These are phyloP conservation scores for Rhizophlyctis rosea DNA, from an alignment of 192 early-diverging fungal genomes.

Conservation along the genomic window DNA sequence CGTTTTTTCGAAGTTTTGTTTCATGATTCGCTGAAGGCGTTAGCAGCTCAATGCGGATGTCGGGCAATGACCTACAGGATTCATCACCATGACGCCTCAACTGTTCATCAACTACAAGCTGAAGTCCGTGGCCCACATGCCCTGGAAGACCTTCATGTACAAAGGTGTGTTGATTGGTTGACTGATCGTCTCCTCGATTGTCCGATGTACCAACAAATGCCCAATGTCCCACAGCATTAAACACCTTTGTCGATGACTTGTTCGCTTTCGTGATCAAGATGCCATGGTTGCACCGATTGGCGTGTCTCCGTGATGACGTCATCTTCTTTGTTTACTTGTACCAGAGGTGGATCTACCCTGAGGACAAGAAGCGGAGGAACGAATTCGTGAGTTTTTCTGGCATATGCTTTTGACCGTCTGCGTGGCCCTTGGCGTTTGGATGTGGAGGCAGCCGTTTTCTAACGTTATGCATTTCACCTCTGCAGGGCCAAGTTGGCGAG, in stretches of 20 bases:
- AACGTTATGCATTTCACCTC: not conserved
- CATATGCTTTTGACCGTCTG: not conserved
- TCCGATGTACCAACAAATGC: no score
- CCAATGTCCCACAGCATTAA: slow-evolving; percentile 45
- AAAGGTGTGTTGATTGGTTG: slow-evolving; percentile 43
- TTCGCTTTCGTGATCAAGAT: slow-evolving; percentile 95
- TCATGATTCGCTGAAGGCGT: no score
- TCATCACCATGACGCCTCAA: slow-evolving; percentile 78
- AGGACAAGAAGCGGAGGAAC: slow-evolving; percentile 80
- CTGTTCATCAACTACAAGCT: slow-evolving; percentile 89
- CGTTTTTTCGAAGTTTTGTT: no score
- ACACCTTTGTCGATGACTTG: slow-evolving; percentile 76
- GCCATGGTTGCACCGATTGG: slow-evolving; percentile 83
- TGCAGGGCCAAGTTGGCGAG: slow-evolving; percentile 37
- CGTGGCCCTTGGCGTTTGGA: not conserved
- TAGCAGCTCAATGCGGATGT: no score
- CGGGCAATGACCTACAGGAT: no score
- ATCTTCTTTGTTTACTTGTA: slow-evolving; percentile 87
- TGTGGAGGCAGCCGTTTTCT: not conserved
- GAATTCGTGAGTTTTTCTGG: slow-evolving; percentile 62
- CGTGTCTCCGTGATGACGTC: slow-evolving; percentile 82
- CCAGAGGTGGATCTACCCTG: slow-evolving; percentile 75
- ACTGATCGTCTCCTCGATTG: not conserved
- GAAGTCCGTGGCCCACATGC: slow-evolving; percentile 86
- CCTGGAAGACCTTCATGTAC: slow-evolving; percentile 91